phyloP scores from a whole-genome alignment of 1,284 basidiomycete species.

The Fomitiporia mediterranea region DNA sequence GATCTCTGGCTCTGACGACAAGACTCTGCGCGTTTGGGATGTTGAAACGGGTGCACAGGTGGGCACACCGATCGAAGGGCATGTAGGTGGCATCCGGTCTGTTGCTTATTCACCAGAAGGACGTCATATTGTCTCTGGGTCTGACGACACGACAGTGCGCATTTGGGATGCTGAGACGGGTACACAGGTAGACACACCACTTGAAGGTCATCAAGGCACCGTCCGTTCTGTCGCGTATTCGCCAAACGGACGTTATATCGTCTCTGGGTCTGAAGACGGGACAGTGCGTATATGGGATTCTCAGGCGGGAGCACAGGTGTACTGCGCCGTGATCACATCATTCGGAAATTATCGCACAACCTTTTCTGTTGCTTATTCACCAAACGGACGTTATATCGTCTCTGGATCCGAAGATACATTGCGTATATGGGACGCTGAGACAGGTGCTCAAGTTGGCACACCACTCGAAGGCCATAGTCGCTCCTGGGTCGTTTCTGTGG shows the following conservation, averaged over 20 bases:
- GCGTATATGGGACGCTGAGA: conserved; percentile 81
- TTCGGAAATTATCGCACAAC: too few relatives aligned
- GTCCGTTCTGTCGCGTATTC: conserved; percentile 60
- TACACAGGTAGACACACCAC: neutral
- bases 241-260: conserved; percentile 35
- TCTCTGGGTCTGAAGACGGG: conserved; percentile 85
- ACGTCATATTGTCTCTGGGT: conserved; percentile 59
- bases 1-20: conserved; percentile 16
- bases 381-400: neutral
- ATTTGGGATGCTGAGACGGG: conserved; percentile 23
- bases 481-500: conserved; percentile 91
- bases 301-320: conserved; percentile 53
- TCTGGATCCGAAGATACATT: conserved; percentile 11
- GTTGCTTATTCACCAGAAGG: conserved; percentile 22
- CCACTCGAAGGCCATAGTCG: conserved; percentile 83
- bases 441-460: conserved; percentile 78
- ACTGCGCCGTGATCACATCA: conserved; percentile 75
- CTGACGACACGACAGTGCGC: conserved; percentile 36
- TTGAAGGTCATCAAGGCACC: conserved; percentile 15
- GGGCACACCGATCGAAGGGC: conserved; percentile 10
- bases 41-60: conserved; percentile 6
- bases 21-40: conserved; percentile 18
- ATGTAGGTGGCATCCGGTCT: conserved; percentile 8
- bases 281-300: conserved; percentile 94
- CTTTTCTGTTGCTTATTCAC: conserved; percentile 41